phyloP scores from a whole-genome alignment of 179 eudicot genomes.

The Monotropa hypopitys region DNA sequence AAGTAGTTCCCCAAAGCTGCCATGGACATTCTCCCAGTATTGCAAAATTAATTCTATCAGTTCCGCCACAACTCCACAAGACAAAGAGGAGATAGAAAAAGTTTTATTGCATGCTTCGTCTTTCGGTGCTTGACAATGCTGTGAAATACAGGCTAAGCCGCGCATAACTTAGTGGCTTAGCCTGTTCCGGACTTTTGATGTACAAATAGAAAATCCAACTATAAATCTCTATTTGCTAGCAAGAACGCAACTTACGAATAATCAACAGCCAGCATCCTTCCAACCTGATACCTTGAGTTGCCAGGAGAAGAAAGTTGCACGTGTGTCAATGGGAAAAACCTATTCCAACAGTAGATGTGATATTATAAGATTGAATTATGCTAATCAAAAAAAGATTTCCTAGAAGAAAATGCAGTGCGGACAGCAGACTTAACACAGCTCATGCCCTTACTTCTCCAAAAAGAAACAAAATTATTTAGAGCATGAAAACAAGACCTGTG shows the following conservation, averaged over 20 bases:
- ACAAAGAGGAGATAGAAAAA: background rate
- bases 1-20: no score
- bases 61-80: background rate
- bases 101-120: background rate
- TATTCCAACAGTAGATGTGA: slow-evolving; percentile 14
- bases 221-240: slow-evolving; percentile 3
- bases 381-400: background rate
- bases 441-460: background rate
- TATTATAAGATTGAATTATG: background rate
- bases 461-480: background rate
- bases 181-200: background rate
- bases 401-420: background rate
- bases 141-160: no score
- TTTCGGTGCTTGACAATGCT: background rate
- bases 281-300: slow-evolving; percentile 62
- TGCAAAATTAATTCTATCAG: background rate
- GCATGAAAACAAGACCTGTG: slow-evolving; percentile 45
- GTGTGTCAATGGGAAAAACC: slow-evolving; percentile 77
- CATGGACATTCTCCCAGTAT: background rate
- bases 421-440: background rate
- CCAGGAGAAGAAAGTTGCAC: slow-evolving; percentile 78
- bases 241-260: slow-evolving; percentile 33
- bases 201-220: background rate
- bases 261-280: slow-evolving; percentile 88
- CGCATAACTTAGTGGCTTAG: no score